Conservation (phyloP, 371 early-diverging fungal species). For the Dichotomocladium elegans region DNA sequence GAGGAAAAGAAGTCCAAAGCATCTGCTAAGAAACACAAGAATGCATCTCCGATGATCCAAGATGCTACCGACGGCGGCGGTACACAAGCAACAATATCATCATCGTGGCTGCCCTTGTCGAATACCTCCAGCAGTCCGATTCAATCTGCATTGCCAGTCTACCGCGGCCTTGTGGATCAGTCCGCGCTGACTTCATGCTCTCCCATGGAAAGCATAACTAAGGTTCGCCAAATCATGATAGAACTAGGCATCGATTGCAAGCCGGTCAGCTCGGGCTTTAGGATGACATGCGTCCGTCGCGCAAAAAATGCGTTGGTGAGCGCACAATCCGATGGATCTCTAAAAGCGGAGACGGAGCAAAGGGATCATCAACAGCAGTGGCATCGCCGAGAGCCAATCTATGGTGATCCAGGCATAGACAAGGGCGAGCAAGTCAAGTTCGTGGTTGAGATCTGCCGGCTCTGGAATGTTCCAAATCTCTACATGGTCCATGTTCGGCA, state of each 20-base stretch:
- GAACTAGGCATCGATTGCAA: slow-evolving; percentile 11
- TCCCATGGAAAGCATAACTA: slow-evolving; percentile 1
- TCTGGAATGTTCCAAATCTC: slow-evolving; percentile 81
- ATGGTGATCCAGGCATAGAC: slow-evolving; percentile 88
- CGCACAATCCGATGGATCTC: too few relatives aligned
- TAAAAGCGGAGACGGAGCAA: too few relatives aligned
- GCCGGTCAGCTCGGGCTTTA: slow-evolving; percentile 4
- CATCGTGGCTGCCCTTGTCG: too few relatives aligned
- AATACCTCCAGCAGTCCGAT: too few relatives aligned
- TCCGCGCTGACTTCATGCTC: slow-evolving; percentile 6
- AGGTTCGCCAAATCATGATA: slow-evolving; percentile 6
- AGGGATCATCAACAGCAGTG: neutral
- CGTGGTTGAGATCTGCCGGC: slow-evolving; percentile 80
- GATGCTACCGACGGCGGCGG: too few relatives aligned
- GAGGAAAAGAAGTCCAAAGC: too few relatives aligned
- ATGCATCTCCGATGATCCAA: too few relatives aligned
- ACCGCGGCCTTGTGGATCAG: slow-evolving; percentile 7
- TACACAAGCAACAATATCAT: too few relatives aligned
- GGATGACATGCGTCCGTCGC: slow-evolving; percentile 12
- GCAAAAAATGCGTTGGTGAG: neutral
- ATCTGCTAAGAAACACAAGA: too few relatives aligned
- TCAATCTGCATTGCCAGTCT: too few relatives aligned
- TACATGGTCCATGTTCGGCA: slow-evolving; percentile 86
- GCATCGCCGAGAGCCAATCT: slow-evolving; percentile 81
- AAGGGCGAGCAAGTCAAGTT: slow-evolving; percentile 78